A percentile compares a stretch with the other conserved stretches of the same genome.
phyloP scores from a whole-genome alignment of 1,284 basidiomycete genomes.

The Trametes sp. region DNA sequence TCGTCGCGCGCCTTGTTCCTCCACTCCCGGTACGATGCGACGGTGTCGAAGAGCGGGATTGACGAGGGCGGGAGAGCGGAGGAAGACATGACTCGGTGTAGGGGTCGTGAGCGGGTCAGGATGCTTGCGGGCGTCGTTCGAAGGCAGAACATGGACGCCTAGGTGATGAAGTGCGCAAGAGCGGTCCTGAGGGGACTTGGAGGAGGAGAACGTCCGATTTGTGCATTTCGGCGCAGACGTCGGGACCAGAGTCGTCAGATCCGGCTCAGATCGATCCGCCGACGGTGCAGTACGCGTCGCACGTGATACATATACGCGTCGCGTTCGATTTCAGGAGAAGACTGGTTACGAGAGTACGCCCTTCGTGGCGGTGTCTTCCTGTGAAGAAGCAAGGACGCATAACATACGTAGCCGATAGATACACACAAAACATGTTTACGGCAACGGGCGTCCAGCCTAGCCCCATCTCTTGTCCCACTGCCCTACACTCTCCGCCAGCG shows the following conservation, averaged over 20 bases:
- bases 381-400: neutral
- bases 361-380: neutral
- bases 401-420: neutral
- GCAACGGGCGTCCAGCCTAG: conserved; percentile 8
- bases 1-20: conserved; percentile 66
- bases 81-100: conserved; percentile 29
- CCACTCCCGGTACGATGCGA: conserved; percentile 82
- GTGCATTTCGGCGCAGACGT: neutral
- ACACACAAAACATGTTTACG: neutral
- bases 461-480: conserved; percentile 41
- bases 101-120: neutral
- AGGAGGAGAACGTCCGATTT: conserved; percentile 2
- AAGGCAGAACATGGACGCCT: neutral
- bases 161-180: neutral
- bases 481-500: conserved; percentile 39
- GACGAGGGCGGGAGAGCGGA: conserved; percentile 51
- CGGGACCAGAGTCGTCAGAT: conserved; percentile 22
- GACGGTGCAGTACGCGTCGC: conserved; percentile 2
- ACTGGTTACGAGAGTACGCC: neutral
- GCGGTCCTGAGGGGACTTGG: neutral
- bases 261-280: conserved; percentile 21
- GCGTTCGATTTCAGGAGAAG: too few relatives aligned
- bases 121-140: neutral
- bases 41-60: conserved; percentile 82
- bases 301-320: conserved; percentile 13